Conservation (phyloP, 2,329 filamentous ascomycete species). For the Hypoxylon sp. region DNA sequence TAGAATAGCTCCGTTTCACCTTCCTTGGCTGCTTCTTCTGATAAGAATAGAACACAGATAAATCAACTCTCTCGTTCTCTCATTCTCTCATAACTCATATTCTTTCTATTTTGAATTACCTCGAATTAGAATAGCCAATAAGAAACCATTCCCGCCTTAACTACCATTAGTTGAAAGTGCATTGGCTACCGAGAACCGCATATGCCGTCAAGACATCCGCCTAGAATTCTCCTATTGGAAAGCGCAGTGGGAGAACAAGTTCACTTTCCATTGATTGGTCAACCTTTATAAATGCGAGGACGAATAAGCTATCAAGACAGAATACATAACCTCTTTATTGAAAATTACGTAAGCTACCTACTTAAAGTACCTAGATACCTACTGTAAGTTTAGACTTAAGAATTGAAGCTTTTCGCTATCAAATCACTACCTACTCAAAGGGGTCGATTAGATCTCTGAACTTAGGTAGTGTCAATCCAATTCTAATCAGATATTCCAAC, state of each 20-base stretch:
- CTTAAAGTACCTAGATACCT: neutral
- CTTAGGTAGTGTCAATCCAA: neutral
- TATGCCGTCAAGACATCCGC: neutral
- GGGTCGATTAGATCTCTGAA: too few relatives aligned
- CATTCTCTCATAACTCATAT: neutral
- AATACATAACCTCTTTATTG: too few relatives aligned
- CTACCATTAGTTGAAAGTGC: neutral
- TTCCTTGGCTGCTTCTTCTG: slow-evolving; percentile 3
- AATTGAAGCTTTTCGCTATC: neutral
- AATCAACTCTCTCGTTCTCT: neutral
- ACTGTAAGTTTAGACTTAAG: neutral
- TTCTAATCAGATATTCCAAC: neutral
- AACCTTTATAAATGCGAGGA: neutral
- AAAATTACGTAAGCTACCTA: too few relatives aligned
- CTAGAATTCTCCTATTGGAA: neutral
- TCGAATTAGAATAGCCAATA: neutral
- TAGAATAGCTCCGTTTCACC: slow-evolving; percentile 18
- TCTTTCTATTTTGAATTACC: neutral
- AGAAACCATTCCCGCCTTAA: slow-evolving; percentile 6
- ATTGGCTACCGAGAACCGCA: slow-evolving; percentile 20
- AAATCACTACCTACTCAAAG: neutral
- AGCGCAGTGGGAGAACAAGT: neutral
- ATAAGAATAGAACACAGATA: neutral
- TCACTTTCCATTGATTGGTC: neutral
- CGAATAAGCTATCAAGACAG: neutral